phyloP scores from a whole-genome alignment of 805 yeast genomes.

The Suhomyces xylopsoci region DNA sequence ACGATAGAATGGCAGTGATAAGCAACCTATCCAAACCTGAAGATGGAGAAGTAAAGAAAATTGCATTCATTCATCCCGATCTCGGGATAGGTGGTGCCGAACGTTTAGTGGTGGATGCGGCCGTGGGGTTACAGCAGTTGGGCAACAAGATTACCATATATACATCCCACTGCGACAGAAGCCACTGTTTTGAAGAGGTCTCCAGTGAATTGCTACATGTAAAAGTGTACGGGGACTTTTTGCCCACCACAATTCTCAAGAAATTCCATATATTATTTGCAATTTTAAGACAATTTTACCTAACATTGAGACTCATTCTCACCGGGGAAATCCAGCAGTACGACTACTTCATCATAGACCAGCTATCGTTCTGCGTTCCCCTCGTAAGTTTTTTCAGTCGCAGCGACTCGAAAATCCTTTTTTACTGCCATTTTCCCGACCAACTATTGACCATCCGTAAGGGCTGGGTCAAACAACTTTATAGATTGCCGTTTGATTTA shows the following conservation, averaged over 20 bases:
- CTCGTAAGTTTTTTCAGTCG: conserved; percentile 48
- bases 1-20: background rate
- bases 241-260: conserved; percentile 70
- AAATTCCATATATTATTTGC: conserved; percentile 80
- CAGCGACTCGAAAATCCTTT: conserved; percentile 53
- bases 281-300: conserved; percentile 72
- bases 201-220: conserved; percentile 56
- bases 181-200: conserved; percentile 91
- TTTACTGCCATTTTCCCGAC: conserved; percentile 97
- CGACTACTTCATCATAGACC: conserved; percentile 85
- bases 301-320: conserved; percentile 47
- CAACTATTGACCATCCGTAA: conserved; percentile 64
- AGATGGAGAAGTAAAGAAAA: conserved; percentile 9
- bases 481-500: conserved; percentile 80
- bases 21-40: background rate
- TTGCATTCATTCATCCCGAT: conserved; percentile 94
- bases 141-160: conserved; percentile 60
- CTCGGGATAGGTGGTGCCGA: conserved; percentile 98
- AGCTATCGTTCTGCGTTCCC: conserved; percentile 81
- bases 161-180: conserved; percentile 86
- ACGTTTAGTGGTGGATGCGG: conserved; percentile 93
- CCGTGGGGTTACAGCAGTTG: conserved; percentile 71
- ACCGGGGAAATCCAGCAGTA: conserved; percentile 46
- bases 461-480: conserved; percentile 53
- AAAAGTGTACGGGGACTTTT: conserved; percentile 73